Conservation (phyloP, 2,329 filamentous ascomycete species). For the Epichloe typhina region DNA sequence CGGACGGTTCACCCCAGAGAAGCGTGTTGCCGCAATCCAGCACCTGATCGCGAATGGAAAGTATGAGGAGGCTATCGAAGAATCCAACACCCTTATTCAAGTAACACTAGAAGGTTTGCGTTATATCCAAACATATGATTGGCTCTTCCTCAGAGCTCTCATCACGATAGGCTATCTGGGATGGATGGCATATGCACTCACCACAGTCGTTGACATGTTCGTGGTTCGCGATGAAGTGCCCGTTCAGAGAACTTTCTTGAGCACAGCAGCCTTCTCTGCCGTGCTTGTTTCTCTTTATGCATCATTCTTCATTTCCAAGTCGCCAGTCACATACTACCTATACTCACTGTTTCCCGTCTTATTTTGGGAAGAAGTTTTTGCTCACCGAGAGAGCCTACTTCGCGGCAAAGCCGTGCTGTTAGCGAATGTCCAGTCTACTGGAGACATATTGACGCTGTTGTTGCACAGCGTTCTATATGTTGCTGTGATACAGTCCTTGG, state of each 20-base stretch:
- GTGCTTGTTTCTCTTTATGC: conserved; percentile 64
- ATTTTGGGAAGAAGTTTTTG: conserved; percentile 95
- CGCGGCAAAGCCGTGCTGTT: conserved; percentile 58
- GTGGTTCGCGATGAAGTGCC: conserved; percentile 30
- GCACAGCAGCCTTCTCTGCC: conserved; percentile 58
- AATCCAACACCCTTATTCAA: conserved; percentile 64
- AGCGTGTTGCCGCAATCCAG: conserved; percentile 55
- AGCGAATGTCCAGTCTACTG: conserved; percentile 48
- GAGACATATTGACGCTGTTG: conserved; percentile 43
- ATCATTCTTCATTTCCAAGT: conserved; percentile 66
- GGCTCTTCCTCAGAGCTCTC: conserved; percentile 82
- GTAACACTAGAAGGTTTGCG: conserved; percentile 69
- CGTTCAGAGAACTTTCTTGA: conserved; percentile 47
- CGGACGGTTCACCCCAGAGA: conserved; percentile 45
- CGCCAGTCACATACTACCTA: conserved; percentile 72
- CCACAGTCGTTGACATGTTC: conserved; percentile 60
- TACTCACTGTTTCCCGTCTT: conserved; percentile 87
- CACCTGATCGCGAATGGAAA: conserved; percentile 50
- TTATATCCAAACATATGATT: conserved; percentile 96
- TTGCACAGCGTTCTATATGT: conserved; percentile 57
- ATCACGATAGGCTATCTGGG: conserved; percentile 86
- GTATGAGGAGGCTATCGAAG: conserved; percentile 65
- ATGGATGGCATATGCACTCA: conserved; percentile 88
- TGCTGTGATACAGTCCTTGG: conserved; percentile 64
- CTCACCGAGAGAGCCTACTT: conserved; percentile 54